These are phyloP conservation scores for Lachancea meyersii DNA, from an alignment of 805 yeast species.

Conservation along the genomic window DNA sequence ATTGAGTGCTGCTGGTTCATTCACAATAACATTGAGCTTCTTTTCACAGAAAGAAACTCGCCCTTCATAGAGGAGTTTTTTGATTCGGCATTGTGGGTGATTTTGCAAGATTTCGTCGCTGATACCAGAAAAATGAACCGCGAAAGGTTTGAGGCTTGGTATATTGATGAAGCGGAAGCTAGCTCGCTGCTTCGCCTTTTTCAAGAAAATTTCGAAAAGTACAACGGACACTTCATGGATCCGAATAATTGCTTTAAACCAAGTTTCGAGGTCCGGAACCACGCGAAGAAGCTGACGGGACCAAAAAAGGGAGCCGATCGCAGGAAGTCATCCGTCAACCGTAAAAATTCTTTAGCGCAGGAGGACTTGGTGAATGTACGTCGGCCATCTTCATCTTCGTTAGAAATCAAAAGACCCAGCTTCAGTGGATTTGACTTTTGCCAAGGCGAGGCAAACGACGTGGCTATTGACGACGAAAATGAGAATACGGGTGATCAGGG, in stretches of 20 bases:
- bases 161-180: constrained; percentile 24
- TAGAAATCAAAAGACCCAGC: constrained; percentile 1
- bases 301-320: constrained; percentile 15
- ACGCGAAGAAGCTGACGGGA: constrained; percentile 11
- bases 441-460: constrained; percentile 6
- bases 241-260: constrained; percentile 34
- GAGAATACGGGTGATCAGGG: constrained; percentile 22
- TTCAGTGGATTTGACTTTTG: background rate
- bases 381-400: constrained; percentile 5
- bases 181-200: constrained; percentile 31
- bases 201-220: constrained; percentile 31
- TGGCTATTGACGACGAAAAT: constrained; percentile 24
- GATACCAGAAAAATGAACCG: constrained; percentile 6
- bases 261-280: constrained; percentile 27
- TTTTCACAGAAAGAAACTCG: constrained; percentile 46
- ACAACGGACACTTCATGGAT: constrained; percentile 39
- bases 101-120: constrained; percentile 16
- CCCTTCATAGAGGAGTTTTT: constrained; percentile 31
- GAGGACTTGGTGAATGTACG: constrained; percentile 9
- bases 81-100: constrained; percentile 20
- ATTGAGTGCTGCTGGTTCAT: constrained; percentile 63
- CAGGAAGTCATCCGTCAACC: constrained; percentile 7
- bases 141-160: constrained; percentile 23
- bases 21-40: constrained; percentile 54
- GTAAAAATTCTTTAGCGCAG: constrained; percentile 4